Conservation (phyloP, 345 rosid genomes). For the Acer saccharum region DNA sequence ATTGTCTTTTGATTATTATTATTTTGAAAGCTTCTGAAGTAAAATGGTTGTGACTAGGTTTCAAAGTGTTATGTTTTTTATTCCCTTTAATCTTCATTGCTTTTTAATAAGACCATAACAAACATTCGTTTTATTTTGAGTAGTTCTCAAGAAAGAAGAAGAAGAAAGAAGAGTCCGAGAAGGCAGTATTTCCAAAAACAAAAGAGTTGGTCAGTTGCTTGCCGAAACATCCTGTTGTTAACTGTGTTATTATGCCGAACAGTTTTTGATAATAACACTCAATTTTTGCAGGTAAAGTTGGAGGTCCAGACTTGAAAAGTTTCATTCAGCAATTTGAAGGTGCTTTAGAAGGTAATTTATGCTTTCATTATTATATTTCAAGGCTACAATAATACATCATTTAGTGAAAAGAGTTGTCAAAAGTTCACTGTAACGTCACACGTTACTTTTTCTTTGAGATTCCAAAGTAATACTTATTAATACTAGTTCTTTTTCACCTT, state of each 20-base stretch:
- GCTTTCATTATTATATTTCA: slow-evolving; percentile 11
- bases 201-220: slow-evolving; percentile 42
- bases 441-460: neutral
- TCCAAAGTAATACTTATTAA: neutral
- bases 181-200: slow-evolving; percentile 49
- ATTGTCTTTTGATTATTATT: neutral
- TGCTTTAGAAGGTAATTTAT: slow-evolving; percentile 55
- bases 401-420: slow-evolving; percentile 8
- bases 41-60: neutral
- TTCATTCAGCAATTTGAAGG: slow-evolving; percentile 78
- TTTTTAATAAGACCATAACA: slow-evolving; percentile 10
- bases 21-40: neutral
- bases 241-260: slow-evolving; percentile 9
- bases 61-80: neutral
- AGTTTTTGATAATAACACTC: slow-evolving; percentile 8
- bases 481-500: neutral
- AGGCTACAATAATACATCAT: slow-evolving; percentile 1
- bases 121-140: slow-evolving; percentile 14
- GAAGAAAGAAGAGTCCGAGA: slow-evolving; percentile 51
- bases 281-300: slow-evolving; percentile 56
- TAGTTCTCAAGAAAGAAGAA: slow-evolving; percentile 86
- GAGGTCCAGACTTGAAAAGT: slow-evolving; percentile 85
- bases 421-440: slow-evolving; percentile 9
- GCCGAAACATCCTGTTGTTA: slow-evolving; percentile 6
- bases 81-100: neutral